These are phyloP conservation scores for Phylloporus sp. DNA, from an alignment of 768 basidiomycete species.

Conservation along the genomic window DNA sequence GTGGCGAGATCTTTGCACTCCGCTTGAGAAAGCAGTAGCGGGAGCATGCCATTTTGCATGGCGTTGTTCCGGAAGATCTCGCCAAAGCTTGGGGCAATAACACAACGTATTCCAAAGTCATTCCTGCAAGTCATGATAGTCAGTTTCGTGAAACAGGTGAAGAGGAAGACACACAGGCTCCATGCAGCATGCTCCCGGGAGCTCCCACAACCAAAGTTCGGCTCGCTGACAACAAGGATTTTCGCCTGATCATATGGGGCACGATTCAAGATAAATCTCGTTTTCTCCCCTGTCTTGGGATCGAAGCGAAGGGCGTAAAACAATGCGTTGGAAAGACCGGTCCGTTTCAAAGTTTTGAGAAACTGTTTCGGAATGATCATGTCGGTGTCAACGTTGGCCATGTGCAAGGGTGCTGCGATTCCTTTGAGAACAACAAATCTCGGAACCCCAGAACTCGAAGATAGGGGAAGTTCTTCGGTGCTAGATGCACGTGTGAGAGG, in stretches of 20 bases:
- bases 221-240: slow-evolving; percentile 79
- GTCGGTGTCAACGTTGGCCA: slow-evolving; percentile 87
- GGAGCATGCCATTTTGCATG: slow-evolving; percentile 94
- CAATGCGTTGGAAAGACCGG: slow-evolving; percentile 77
- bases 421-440: slow-evolving; percentile 73
- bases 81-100: slow-evolving; percentile 86
- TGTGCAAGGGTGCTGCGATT: slow-evolving; percentile 74
- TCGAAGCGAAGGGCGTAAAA: slow-evolving; percentile 82
- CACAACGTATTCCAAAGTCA: slow-evolving; percentile 86
- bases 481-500: slow-evolving; percentile 33
- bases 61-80: slow-evolving; percentile 89
- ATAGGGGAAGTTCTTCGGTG: slow-evolving; percentile 33
- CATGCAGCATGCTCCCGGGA: slow-evolving; percentile 91
- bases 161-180: slow-evolving; percentile 57
- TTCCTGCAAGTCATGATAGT: slow-evolving; percentile 41
- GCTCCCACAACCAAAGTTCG: slow-evolving; percentile 90
- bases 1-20: slow-evolving; percentile 69
- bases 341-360: slow-evolving; percentile 87
- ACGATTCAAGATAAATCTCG: slow-evolving; percentile 82
- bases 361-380: slow-evolving; percentile 95
- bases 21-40: slow-evolving; percentile 63
- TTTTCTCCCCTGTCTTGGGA: slow-evolving; percentile 71
- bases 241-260: slow-evolving; percentile 70
- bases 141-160: neutral
- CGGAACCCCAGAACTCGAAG: slow-evolving; percentile 46